These are phyloP conservation scores for Synchytrium microbalum DNA, from an alignment of 371 early-diverging fungal genomes.

Conservation along the genomic window DNA sequence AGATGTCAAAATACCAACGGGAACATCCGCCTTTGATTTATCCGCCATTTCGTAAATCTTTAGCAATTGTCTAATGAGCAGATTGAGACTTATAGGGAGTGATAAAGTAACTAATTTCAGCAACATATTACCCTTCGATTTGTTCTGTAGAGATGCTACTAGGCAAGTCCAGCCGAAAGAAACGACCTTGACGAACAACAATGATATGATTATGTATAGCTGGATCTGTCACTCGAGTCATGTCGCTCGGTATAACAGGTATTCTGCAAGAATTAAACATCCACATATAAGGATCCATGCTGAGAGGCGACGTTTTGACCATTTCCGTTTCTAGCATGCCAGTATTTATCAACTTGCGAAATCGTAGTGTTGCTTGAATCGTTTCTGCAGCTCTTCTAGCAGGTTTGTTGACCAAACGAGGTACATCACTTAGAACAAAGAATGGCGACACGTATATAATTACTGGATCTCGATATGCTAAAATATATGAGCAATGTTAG, in stretches of 20 bases:
- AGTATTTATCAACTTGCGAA: conserved; percentile 69
- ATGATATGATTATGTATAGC: conserved; percentile 71
- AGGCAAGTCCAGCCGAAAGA: conserved; percentile 59
- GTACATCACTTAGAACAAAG: conserved; percentile 25
- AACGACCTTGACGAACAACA: conserved; percentile 79
- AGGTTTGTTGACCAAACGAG: conserved; percentile 33
- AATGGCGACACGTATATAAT: conserved; percentile 82
- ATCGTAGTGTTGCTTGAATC: conserved; percentile 77
- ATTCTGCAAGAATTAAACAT: conserved; percentile 94
- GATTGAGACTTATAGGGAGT: conserved; percentile 6
- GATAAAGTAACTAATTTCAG: conserved; percentile 9
- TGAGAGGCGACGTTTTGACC: conserved; percentile 49
- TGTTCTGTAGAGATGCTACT: conserved; percentile 78
- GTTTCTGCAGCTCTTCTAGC: conserved; percentile 82
- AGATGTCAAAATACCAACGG: conserved; percentile 82
- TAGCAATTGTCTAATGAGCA: conserved; percentile 45
- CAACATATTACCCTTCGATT: conserved; percentile 42
- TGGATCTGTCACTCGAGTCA: conserved; percentile 69
- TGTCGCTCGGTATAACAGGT: conserved; percentile 76
- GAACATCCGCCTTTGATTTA: conserved; percentile 42
- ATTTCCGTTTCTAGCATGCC: conserved; percentile 14
- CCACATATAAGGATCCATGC: conserved; percentile 79
- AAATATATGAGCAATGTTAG: too few relatives aligned
- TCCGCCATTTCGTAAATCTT: conserved; percentile 71
- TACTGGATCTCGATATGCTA: conserved; percentile 93